A percentile compares a stretch with the other conserved stretches of the same genome.
Conservation (phyloP, 2,329 filamentous ascomycete genomes). For the Cercospora sp. region DNA sequence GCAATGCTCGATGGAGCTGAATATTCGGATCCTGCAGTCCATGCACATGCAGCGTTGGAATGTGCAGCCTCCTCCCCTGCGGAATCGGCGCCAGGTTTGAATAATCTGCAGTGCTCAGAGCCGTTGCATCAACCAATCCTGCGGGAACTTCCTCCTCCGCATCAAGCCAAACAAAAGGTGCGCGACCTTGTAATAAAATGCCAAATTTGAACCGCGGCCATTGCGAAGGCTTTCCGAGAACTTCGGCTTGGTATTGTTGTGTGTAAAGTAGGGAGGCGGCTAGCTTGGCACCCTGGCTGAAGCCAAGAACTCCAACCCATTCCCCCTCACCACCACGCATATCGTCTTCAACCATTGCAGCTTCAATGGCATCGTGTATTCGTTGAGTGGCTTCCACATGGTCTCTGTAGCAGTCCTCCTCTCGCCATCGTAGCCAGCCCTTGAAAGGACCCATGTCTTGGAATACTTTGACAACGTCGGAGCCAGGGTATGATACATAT, state of each 20-base stretch:
- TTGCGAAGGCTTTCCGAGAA: constrained; percentile 6
- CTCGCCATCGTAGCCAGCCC: constrained; percentile 36
- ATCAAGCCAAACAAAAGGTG: constrained; percentile 18
- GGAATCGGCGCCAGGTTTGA: constrained; percentile 8
- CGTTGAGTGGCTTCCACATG: constrained; percentile 9
- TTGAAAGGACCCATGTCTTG: constrained; percentile 40
- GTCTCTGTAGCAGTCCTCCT: constrained; percentile 10
- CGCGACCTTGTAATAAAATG: constrained; percentile 18
- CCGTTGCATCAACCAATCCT: constrained; percentile 13
- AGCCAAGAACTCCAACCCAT: constrained; percentile 64
- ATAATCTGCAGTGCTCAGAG: constrained; percentile 10
- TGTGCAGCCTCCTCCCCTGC: constrained; percentile 43
- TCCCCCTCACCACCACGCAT: constrained; percentile 53
- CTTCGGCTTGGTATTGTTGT: constrained; percentile 19
- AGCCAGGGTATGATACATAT: constrained; percentile 34
- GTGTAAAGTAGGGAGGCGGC: constrained; percentile 59
- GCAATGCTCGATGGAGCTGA: constrained; percentile 53
- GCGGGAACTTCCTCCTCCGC: constrained; percentile 30
- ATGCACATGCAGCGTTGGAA: constrained; percentile 65
- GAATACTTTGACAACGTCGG: constrained; percentile 43
- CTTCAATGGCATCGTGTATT: constrained; percentile 15
- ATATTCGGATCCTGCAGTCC: constrained; percentile 59
- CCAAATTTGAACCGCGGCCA: constrained; percentile 19
- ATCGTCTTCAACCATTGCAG: constrained; percentile 54
- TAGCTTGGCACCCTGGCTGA: constrained; percentile 67